Conservation (phyloP, 148 eudicot species). For the Cornus suecica region DNA sequence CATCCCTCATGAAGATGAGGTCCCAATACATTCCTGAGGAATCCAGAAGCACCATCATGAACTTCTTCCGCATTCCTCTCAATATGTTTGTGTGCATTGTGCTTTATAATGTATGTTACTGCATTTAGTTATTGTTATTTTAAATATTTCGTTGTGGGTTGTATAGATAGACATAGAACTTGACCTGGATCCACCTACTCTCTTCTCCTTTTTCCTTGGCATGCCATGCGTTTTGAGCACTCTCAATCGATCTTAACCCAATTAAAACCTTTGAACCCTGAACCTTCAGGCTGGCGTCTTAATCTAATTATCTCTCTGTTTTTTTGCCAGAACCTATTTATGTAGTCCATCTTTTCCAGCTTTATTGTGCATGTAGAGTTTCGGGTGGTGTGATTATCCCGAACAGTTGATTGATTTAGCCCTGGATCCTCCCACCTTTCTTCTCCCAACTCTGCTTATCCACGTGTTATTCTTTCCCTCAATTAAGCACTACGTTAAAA, state of each 20-base stretch:
- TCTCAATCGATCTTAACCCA: background rate
- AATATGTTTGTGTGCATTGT: slow-evolving; percentile 82
- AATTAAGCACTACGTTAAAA: background rate
- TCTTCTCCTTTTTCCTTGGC: background rate
- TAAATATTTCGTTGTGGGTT: background rate
- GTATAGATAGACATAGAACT: background rate
- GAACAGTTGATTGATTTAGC: background rate
- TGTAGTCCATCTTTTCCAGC: background rate
- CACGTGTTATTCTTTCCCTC: too few species aligned
- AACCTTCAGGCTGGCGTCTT: background rate
- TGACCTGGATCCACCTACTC: background rate
- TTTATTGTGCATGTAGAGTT: background rate
- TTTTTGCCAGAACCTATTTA: too few species aligned
- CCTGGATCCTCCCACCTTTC: background rate
- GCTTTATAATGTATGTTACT: slow-evolving; percentile 63
- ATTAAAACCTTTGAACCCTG: background rate
- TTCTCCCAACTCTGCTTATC: background rate
- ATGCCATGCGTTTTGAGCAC: background rate
- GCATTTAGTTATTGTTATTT: background rate
- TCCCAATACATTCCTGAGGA: slow-evolving; percentile 92
- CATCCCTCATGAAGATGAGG: slow-evolving; percentile 93
- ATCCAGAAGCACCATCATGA: slow-evolving; percentile 90
- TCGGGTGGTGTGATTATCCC: background rate
- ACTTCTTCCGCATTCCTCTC: slow-evolving; percentile 88
- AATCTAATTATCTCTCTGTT: background rate